A percentile compares a stretch with the other conserved stretches of the same genome.
Conservation (phyloP, 2,329 filamentous ascomycete species). For the Penicillium brasilianum region DNA sequence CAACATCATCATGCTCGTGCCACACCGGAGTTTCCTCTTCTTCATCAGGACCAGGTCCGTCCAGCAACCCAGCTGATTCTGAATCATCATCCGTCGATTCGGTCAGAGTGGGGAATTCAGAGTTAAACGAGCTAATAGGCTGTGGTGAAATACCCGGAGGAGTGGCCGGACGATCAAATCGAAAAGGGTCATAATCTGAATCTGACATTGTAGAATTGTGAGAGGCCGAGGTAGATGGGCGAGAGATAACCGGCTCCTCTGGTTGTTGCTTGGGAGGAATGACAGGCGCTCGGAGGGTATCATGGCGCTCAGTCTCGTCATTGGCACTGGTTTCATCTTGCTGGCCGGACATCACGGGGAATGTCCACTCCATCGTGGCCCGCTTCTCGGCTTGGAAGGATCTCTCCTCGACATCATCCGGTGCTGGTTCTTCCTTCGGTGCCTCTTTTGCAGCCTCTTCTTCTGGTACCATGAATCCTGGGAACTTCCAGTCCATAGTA, state of each 20-base stretch:
- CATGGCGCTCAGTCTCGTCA: conserved; percentile 31
- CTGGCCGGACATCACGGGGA: conserved; percentile 50
- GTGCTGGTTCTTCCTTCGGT: conserved; percentile 7
- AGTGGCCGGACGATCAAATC: conserved; percentile 44
- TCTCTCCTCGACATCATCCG: conserved; percentile 26
- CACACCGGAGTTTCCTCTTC: conserved; percentile 54
- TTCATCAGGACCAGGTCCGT: conserved; percentile 60
- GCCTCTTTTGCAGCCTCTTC: conserved; percentile 19
- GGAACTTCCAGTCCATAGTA: conserved; percentile 56
- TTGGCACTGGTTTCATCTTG: conserved; percentile 14
- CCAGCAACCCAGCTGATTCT: conserved; percentile 60
- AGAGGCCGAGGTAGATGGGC: conserved; percentile 47
- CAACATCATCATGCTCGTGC: conserved; percentile 25
- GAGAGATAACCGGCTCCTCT: conserved; percentile 39
- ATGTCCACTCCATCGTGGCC: conserved; percentile 60
- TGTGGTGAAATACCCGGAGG: conserved; percentile 28
- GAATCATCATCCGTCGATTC: conserved; percentile 53
- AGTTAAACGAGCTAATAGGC: conserved; percentile 46
- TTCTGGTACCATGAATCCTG: conserved; percentile 36
- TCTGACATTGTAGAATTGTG: conserved; percentile 42
- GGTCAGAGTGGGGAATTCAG: conserved; percentile 51
- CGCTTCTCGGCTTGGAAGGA: conserved; percentile 40
- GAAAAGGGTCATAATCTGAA: conserved; percentile 50
- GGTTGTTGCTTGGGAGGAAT: conserved; percentile 22
- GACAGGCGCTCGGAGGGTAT: conserved; percentile 41